phyloP scores from a whole-genome alignment of 441 rosid species.

The Arabidopsis hybrid region DNA sequence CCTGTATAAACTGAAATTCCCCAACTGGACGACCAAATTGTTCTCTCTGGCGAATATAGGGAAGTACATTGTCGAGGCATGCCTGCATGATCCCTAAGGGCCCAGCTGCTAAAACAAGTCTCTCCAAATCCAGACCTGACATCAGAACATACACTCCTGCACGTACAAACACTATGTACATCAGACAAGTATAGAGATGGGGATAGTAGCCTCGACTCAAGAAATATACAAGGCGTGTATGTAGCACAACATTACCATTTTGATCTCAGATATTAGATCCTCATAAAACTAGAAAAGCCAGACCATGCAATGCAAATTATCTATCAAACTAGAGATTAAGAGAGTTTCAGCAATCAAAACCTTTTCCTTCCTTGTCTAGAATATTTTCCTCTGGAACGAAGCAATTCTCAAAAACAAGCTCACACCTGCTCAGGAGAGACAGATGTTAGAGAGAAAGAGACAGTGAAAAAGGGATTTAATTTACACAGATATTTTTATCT shows the following conservation, averaged over 20 bases:
- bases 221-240: constrained; percentile 16
- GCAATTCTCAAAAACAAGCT: constrained; percentile 95
- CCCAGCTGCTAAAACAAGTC: constrained; percentile 93
- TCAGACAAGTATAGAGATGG: constrained; percentile 16
- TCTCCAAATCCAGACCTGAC: constrained; percentile 97
- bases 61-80: constrained; percentile 93
- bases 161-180: constrained; percentile 32
- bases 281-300: not conserved
- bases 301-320: constrained; percentile 7
- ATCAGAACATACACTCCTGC: constrained; percentile 96
- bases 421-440: constrained; percentile 70
- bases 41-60: constrained; percentile 79
- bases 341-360: constrained; percentile 49
- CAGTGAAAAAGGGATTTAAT: constrained; percentile 13
- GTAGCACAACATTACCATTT: not conserved
- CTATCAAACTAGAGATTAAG: not conserved
- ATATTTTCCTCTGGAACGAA: constrained; percentile 91
- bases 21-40: constrained; percentile 96
- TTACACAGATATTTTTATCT: constrained; percentile 28
- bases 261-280: not conserved
- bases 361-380: constrained; percentile 94
- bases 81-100: constrained; percentile 98
- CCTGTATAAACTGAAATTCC: constrained; percentile 96
- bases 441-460: constrained; percentile 43
- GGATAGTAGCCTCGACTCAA: constrained; percentile 6